These are phyloP conservation scores for Flaveria bidentis DNA, from an alignment of 129 eudicot genomes.

Conservation along the genomic window DNA sequence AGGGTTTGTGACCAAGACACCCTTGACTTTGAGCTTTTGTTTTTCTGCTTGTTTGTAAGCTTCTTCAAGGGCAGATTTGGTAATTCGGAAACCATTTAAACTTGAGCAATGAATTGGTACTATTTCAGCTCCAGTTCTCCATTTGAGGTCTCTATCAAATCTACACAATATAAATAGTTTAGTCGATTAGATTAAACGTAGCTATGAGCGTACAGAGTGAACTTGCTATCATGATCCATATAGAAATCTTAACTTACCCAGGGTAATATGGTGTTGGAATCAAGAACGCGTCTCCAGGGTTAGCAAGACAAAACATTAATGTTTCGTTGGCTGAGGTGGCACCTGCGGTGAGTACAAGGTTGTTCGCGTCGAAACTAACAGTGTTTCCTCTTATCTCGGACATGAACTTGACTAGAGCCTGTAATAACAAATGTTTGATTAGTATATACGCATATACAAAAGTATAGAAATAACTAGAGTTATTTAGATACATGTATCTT, in stretches of 20 bases:
- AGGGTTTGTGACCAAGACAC: slow-evolving; percentile 19
- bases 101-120: slow-evolving; percentile 21
- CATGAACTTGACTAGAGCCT: slow-evolving; percentile 19
- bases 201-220: background rate
- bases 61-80: slow-evolving; percentile 24
- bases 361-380: slow-evolving; percentile 3
- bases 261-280: slow-evolving; percentile 22
- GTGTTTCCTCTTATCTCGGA: slow-evolving; percentile 17
- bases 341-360: slow-evolving; percentile 18
- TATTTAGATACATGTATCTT: too few relatives aligned
- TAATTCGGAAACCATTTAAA: slow-evolving; percentile 4
- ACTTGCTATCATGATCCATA: background rate
- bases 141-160: slow-evolving; percentile 21
- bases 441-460: background rate
- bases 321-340: slow-evolving; percentile 22
- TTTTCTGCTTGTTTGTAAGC: slow-evolving; percentile 18
- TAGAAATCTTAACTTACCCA: background rate
- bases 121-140: slow-evolving; percentile 25
- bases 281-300: background rate
- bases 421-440: background rate
- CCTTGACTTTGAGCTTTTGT: slow-evolving; percentile 20
- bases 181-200: background rate
- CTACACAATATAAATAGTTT: background rate
- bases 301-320: slow-evolving; percentile 16
- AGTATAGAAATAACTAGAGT: background rate